Conservation (phyloP, 2,329 filamentous ascomycete genomes). For the Fusarium ambrosium region DNA sequence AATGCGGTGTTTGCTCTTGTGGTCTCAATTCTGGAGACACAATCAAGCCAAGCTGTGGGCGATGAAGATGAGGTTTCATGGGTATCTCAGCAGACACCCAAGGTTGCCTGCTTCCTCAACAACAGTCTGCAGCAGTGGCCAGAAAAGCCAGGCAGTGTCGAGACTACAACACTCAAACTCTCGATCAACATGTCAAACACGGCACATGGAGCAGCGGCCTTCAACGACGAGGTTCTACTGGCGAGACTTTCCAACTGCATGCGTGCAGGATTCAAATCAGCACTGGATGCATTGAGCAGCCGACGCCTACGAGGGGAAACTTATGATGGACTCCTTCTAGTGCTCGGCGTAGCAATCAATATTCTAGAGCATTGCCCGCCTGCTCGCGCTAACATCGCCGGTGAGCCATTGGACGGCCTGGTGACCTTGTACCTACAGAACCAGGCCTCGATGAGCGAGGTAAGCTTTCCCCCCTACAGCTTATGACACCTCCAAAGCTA, state of each 20-base stretch:
- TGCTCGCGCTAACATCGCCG: conserved; percentile 62
- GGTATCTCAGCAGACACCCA: conserved; percentile 46
- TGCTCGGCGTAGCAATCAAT: conserved; percentile 88
- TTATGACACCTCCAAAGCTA: not conserved
- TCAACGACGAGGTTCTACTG: conserved; percentile 72
- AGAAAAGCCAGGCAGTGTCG: conserved; percentile 42
- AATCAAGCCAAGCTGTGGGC: conserved; percentile 48
- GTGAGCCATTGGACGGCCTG: conserved; percentile 68
- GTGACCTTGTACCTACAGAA: conserved; percentile 77
- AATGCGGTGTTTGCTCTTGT: conserved; percentile 60
- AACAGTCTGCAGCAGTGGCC: conserved; percentile 50
- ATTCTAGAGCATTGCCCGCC: conserved; percentile 81
- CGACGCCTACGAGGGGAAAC: conserved; percentile 63
- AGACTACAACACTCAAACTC: conserved; percentile 63
- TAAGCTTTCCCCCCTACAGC: conserved; percentile 57
- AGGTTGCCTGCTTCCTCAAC: conserved; percentile 49
- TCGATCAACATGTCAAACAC: conserved; percentile 91
- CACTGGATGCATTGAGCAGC: conserved; percentile 62
- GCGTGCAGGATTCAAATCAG: conserved; percentile 63
- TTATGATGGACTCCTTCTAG: conserved; percentile 80
- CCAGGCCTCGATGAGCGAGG: conserved; percentile 75
- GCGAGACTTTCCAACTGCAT: conserved; percentile 63
- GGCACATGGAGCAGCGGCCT: conserved; percentile 77
- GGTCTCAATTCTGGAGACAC: conserved; percentile 54
- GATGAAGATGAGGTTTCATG: conserved; percentile 39